A percentile compares a stretch with the other conserved stretches of the same genome.
Conservation (phyloP, 2,329 filamentous ascomycete genomes). For the Sodiomyces alkalinus region DNA sequence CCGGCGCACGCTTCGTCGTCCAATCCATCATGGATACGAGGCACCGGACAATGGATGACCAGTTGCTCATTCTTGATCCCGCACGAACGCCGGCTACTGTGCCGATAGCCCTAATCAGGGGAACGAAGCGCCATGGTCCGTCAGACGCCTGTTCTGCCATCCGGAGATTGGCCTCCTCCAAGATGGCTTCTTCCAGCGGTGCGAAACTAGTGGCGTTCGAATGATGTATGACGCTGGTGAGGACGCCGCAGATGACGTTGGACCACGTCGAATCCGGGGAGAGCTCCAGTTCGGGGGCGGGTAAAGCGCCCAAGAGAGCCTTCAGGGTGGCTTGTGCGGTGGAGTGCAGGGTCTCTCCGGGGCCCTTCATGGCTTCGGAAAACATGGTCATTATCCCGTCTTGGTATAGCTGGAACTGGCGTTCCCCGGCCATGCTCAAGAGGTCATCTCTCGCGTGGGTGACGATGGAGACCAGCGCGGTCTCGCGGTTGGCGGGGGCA, state of each 20-base stretch:
- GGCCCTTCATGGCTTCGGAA: slow-evolving; percentile 60
- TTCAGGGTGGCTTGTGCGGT: slow-evolving; percentile 38
- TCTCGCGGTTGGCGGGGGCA: slow-evolving; percentile 58
- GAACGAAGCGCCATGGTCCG: slow-evolving; percentile 24
- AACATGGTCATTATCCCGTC: slow-evolving; percentile 88
- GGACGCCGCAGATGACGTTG: slow-evolving; percentile 56
- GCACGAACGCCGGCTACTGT: slow-evolving; percentile 65
- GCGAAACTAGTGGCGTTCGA: slow-evolving; percentile 59
- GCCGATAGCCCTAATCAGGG: slow-evolving; percentile 47
- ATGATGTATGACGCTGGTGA: slow-evolving; percentile 74
- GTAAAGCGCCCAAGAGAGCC: slow-evolving; percentile 34
- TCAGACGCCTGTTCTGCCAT: slow-evolving; percentile 20
- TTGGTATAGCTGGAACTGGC: slow-evolving; percentile 54
- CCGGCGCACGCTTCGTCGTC: slow-evolving; percentile 23
- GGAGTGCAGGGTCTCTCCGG: slow-evolving; percentile 44
- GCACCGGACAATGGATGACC: slow-evolving; percentile 47
- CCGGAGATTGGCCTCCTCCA: slow-evolving; percentile 28
- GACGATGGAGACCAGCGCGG: slow-evolving; percentile 55
- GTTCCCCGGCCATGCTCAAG: slow-evolving; percentile 31
- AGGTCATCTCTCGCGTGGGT: slow-evolving; percentile 59
- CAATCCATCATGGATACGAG: slow-evolving; percentile 36
- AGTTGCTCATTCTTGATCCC: slow-evolving; percentile 58
- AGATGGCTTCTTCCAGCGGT: slow-evolving; percentile 47
- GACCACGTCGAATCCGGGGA: slow-evolving; percentile 36
- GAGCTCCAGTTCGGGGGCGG: slow-evolving; percentile 32